phyloP scores from a whole-genome alignment of 306 rosid genomes.

The Herpetospermum pedunculosum region DNA sequence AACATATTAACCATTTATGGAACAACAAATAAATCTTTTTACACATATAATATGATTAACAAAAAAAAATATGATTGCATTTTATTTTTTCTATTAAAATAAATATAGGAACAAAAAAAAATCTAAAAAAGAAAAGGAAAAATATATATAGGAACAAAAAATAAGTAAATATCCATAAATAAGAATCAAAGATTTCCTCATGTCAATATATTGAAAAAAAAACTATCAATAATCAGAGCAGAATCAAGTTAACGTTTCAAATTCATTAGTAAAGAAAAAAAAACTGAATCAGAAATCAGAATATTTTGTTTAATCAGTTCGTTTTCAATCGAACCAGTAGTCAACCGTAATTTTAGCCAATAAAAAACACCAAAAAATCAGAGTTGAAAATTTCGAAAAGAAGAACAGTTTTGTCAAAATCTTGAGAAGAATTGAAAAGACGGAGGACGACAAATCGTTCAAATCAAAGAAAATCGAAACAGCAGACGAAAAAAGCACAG shows the following conservation, averaged over 20 bases:
- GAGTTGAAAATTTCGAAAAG: not conserved
- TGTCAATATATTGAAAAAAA: not conserved
- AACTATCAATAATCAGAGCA: not conserved
- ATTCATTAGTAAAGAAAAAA: not conserved
- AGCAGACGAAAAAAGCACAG: not conserved
- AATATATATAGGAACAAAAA: not conserved
- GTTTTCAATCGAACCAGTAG: not conserved
- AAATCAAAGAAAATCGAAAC: conserved; percentile 1
- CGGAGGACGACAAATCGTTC: not conserved
- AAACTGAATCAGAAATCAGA: not conserved
- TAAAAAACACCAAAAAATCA: not conserved
- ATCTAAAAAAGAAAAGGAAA: too few species aligned
- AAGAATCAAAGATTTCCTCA: not conserved
- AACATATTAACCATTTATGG: not conserved
- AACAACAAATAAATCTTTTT: not conserved
- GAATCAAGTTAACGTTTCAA: not conserved
- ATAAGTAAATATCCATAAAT: too few species aligned
- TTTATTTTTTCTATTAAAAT: not conserved
- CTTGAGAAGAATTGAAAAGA: not conserved
- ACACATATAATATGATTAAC: not conserved
- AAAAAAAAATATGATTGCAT: too few species aligned
- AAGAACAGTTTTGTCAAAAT: not conserved
- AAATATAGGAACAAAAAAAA: too few species aligned
- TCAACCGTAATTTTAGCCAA: not conserved
- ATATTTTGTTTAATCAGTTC: not conserved